Conservation (phyloP, 2,329 filamentous ascomycete genomes). For the Beauveria medogensis region DNA sequence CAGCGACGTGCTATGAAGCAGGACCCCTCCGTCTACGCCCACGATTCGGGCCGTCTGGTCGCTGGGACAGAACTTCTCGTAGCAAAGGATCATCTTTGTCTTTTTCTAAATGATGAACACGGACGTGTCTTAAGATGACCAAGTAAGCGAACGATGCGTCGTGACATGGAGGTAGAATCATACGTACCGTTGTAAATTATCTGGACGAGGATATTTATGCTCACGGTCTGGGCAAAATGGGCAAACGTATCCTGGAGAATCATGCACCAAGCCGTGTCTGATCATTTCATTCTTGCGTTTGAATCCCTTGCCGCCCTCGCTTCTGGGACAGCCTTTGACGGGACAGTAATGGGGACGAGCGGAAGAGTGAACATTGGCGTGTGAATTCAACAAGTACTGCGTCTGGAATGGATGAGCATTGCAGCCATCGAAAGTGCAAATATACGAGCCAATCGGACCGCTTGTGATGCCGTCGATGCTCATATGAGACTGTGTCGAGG, state of each 20-base stretch:
- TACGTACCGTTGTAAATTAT: conserved; percentile 84
- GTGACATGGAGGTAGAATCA: background rate
- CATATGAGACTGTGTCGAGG: conserved; percentile 5
- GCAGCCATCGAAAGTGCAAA: conserved; percentile 56
- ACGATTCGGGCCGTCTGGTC: conserved; percentile 74
- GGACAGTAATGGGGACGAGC: conserved; percentile 58
- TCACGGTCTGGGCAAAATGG: conserved; percentile 92
- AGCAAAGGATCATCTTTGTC: conserved; percentile 77
- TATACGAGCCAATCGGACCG: conserved; percentile 42
- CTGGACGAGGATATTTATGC: conserved; percentile 88
- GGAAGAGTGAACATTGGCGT: conserved; percentile 64
- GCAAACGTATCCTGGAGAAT: conserved; percentile 90
- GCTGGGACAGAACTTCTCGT: conserved; percentile 75
- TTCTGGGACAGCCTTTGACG: conserved; percentile 53
- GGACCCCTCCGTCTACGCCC: conserved; percentile 64
- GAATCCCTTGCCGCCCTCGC: conserved; percentile 58
- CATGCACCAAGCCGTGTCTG: conserved; percentile 76
- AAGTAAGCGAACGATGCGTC: background rate
- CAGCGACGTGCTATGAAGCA: conserved; percentile 18
- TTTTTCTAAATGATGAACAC: conserved; percentile 84
- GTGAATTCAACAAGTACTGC: conserved; percentile 69
- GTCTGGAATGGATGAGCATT: conserved; percentile 69
- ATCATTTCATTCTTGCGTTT: conserved; percentile 71
- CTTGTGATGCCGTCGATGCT: conserved; percentile 47
- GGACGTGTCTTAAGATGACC: conserved; percentile 66